Conservation (phyloP, 352 stramenopile species). For the Globisporangium barbulae region DNA sequence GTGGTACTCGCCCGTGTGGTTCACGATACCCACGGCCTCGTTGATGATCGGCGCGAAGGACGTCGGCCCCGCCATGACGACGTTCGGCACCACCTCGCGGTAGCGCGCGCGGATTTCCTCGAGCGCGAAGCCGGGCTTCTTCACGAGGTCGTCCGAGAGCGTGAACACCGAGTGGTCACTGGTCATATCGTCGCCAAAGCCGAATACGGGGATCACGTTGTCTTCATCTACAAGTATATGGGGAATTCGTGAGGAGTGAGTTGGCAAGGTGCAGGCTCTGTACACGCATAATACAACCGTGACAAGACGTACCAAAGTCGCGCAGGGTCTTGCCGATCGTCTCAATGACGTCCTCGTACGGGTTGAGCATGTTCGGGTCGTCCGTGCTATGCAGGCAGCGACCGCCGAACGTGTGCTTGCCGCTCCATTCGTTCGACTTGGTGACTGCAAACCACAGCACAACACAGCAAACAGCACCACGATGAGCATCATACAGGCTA, state of each 20-base stretch:
- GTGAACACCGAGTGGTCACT: conserved; percentile 78
- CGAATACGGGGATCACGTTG: conserved; percentile 80
- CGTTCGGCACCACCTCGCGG: conserved; percentile 60
- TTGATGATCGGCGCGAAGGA: conserved; percentile 88
- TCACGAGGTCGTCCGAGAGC: conserved; percentile 34
- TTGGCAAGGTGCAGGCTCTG: background rate
- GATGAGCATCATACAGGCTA: background rate
- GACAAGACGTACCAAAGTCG: conserved; percentile 55
- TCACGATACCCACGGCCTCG: conserved; percentile 76
- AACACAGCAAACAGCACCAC: background rate
- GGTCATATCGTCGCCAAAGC: conserved; percentile 82
- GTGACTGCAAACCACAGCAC: conserved; percentile 58
- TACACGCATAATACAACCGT: background rate
- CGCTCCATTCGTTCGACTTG: conserved; percentile 89
- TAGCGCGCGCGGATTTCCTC: conserved; percentile 68
- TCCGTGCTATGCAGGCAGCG: conserved; percentile 68
- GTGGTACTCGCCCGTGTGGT: conserved; percentile 74
- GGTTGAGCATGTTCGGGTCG: conserved; percentile 43
- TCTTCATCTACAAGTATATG: conserved; percentile 61
- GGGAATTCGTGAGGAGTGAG: too few relatives aligned
- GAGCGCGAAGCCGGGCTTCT: conserved; percentile 50
- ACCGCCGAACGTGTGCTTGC: conserved; percentile 75
- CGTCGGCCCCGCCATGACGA: conserved; percentile 79
- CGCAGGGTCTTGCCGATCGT: conserved; percentile 67
- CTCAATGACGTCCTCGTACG: conserved; percentile 86